Base-by-base conservation (phyloP, 2,329 filamentous ascomycete species). In the Boeremia lycopersici region DNA sequence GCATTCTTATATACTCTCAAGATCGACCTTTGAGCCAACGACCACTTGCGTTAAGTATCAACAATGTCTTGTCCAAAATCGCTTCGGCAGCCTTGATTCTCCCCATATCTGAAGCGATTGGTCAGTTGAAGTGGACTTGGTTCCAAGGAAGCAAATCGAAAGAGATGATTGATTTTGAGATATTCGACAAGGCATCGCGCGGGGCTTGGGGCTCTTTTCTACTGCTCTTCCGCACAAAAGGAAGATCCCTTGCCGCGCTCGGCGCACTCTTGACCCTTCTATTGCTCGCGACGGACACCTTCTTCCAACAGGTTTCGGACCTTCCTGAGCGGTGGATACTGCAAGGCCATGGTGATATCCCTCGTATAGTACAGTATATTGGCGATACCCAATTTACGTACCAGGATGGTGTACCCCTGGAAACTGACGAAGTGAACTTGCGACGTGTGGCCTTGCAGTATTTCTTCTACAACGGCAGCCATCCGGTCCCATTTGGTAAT, bases 41-140 rank as follows among this genome's bases (percentile, higher is more conserved):
- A 70, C 67, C 72, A 0, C 53, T 72, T 26, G 65, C 51, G 6
- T 47, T 67, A 0, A 66, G 58, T 0, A 54, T 59, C 13, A 61
- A 67, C 30, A 60, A 67, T 1, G 35, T 69, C 0, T 50, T 73
- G 0, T 64, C 67, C 0, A 70, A 62, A 17, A 33, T 74, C 0
- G 68, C 64, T 0, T 68, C 66, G 1, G 69, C 59, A 15, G 61
- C 69, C 1, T 53, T 71, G 0, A 53, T 71, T 19, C 11, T 72
- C 4, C 71, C 68, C 0, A 61, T 61, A 10, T 63, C 66, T 0
- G 68, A 73, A 40, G 68, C 68, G 1, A 52, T 74, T 1, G 70
- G 70, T 0, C 70, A 74, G 29, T 42, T 72, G 9, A 74, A 73
- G 31, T 74, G 71, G 70, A 61, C 45, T 2, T 73, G 70, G 71